Evolutionary conservation across 2,329 filamentous ascomycete genomes (phyloP).

Genomic region (Paecilomyces sp.): DNA sequence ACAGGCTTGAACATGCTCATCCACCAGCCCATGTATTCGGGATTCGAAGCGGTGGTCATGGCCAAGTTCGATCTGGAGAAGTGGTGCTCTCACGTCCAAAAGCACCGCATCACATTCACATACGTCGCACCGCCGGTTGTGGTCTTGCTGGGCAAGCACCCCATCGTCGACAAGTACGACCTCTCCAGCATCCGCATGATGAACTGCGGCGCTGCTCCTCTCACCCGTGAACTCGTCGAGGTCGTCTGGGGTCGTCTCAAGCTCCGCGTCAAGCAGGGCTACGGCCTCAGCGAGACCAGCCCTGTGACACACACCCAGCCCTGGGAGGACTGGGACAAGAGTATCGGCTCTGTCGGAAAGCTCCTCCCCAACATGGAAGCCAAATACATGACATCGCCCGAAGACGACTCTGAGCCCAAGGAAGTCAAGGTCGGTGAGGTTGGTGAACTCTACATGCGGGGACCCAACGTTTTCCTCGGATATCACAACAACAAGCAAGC

Average conservation of each 20-base stretch:
- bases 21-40: slow-evolving; percentile 59
- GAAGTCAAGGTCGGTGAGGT: slow-evolving; percentile 57
- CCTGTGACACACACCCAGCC: slow-evolving; percentile 69
- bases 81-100: slow-evolving; percentile 70
- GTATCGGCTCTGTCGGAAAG: slow-evolving; percentile 70
- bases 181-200: slow-evolving; percentile 72
- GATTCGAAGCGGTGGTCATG: slow-evolving; percentile 63
- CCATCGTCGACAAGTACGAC: slow-evolving; percentile 71
- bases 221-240: slow-evolving; percentile 73
- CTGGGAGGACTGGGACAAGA: slow-evolving; percentile 68
- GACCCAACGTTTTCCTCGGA: slow-evolving; percentile 57
- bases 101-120: slow-evolving; percentile 65
- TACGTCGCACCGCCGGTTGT: slow-evolving; percentile 84
- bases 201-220: slow-evolving; percentile 79
- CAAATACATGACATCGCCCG: slow-evolving; percentile 63
- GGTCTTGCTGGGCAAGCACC: slow-evolving; percentile 71
- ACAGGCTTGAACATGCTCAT: slow-evolving; percentile 64
- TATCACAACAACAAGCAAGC: slow-evolving; percentile 54
- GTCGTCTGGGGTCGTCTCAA: slow-evolving; percentile 66
- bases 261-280: slow-evolving; percentile 83
- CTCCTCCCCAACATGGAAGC: slow-evolving; percentile 73
- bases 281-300: slow-evolving; percentile 80
- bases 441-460: slow-evolving; percentile 63
- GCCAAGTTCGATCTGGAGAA: slow-evolving; percentile 73
- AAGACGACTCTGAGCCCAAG: slow-evolving; percentile 37